Evolutionary conservation across 2,329 filamentous ascomycete genomes (phyloP), one percentile per base, ranked within the genome.

Genomic region (Pseudogymnoascus sp.): DNA sequence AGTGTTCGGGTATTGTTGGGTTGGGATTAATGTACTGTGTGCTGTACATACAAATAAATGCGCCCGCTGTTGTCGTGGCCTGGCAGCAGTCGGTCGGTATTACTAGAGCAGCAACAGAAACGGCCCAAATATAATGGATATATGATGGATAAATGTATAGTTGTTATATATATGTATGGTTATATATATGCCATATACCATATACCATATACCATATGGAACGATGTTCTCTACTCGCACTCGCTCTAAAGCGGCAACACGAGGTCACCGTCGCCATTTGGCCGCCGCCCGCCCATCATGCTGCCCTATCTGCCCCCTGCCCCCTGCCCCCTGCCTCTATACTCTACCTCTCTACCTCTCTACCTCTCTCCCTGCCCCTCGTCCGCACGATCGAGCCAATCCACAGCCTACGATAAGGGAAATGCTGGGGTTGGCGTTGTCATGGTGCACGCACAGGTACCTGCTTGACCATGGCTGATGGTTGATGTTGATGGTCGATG

Each of bases 391-490:
- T 57, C 28, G 50, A 31, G 5, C 50, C 50, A 57, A 57, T 57
- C 26, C 50, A 17, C 50, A 2, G n/a, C 28, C 26, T 4, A 33
- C 50, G 50, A 57, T 57, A 57, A 57, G 26, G n/a, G 6, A 57
- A 33, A 13, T 15, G n/a, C 50, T 19, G 28, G 50, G 50, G n/a
- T 57, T 19, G 28, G 50, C 26, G n/a, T 57, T 57, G 28, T 31
- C 50, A 33, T 33, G 50, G 10, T 33, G 50, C n/a, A 53, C 26
- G 7, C 4, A 33, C 50, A 57, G 28, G 50, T 57, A 57, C 50
- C 50, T 57, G 50, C 50, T 57, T 57, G n/a, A 57, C 50, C 7
- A 57, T 57, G 50, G 50, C 50, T 57, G 50, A 31, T 50, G 44
- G 44, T 13, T 26, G 44, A 28, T 50, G 23, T 3, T 28, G 19